phyloP scores from a whole-genome alignment of 208 protist genomes.

The Trypanosoma conorhini region DNA sequence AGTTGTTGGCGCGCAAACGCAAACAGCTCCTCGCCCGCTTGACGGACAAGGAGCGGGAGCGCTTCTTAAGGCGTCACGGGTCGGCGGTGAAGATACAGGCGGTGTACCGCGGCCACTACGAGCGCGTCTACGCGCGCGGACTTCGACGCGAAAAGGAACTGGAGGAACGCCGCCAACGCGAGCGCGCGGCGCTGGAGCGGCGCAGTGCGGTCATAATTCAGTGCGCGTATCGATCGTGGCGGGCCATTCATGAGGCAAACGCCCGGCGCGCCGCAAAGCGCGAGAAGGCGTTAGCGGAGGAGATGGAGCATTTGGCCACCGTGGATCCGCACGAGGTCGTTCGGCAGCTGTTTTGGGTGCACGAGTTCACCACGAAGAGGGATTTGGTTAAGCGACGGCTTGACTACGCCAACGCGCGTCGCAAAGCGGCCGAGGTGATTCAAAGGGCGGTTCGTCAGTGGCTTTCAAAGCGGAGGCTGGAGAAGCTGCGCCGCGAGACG shows the following conservation, averaged over 20 bases:
- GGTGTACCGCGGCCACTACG: slow-evolving; percentile 77
- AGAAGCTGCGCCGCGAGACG: slow-evolving; percentile 9
- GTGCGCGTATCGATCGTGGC: slow-evolving; percentile 50
- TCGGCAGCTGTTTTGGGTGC: slow-evolving; percentile 84
- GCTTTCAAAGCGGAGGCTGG: slow-evolving; percentile 12
- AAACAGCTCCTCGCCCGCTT: slow-evolving; percentile 45
- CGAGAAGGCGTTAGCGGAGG: slow-evolving; percentile 41
- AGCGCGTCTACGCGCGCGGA: slow-evolving; percentile 63
- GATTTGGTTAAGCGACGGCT: slow-evolving; percentile 42
- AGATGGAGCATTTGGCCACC: slow-evolving; percentile 48
- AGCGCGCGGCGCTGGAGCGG: slow-evolving; percentile 41
- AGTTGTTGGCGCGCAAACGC: slow-evolving; percentile 23
- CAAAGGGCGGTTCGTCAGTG: slow-evolving; percentile 50
- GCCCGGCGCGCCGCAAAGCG: slow-evolving; percentile 34
- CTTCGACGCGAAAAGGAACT: slow-evolving; percentile 51
- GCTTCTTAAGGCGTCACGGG: slow-evolving; percentile 41
- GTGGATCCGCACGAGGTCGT: slow-evolving; percentile 73
- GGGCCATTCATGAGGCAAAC: slow-evolving; percentile 37
- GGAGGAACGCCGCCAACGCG: slow-evolving; percentile 32
- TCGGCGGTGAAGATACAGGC: slow-evolving; percentile 77
- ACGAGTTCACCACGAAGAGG: slow-evolving; percentile 44
- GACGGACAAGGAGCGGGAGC: slow-evolving; percentile 33
- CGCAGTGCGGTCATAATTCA: slow-evolving; percentile 69
- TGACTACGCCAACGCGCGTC: slow-evolving; percentile 18
- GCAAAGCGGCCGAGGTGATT: slow-evolving; percentile 49